These are phyloP conservation scores for Pisolithus marmoratus DNA, from an alignment of 768 basidiomycete species.

Conservation along the genomic window DNA sequence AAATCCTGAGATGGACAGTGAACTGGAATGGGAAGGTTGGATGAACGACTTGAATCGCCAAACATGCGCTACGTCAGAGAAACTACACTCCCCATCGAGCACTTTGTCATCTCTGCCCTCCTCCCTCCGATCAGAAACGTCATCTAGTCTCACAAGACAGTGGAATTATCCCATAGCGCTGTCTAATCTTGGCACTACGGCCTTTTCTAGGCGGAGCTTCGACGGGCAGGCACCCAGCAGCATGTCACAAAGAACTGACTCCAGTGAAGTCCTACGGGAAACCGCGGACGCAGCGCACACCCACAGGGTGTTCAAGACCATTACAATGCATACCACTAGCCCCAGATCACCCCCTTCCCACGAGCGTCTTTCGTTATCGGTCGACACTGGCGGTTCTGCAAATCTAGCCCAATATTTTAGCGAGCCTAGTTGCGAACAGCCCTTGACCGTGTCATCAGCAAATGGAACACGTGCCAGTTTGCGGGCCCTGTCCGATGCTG, in stretches of 20 bases:
- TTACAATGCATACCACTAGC: constrained; percentile 17
- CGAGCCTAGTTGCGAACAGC: not conserved
- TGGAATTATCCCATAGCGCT: constrained; percentile 10
- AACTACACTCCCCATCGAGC: not conserved
- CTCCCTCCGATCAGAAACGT: constrained; percentile 24
- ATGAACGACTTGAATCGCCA: constrained; percentile 48
- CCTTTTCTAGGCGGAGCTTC: not conserved
- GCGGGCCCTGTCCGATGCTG: constrained; percentile 1
- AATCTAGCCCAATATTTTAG: constrained; percentile 7
- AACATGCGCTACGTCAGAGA: constrained; percentile 12
- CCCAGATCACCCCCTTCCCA: not conserved
- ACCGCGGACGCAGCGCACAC: constrained; percentile 3
- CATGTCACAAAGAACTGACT: constrained; percentile 8
- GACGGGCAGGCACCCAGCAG: not conserved
- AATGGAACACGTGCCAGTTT: not conserved
- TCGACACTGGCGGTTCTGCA: constrained; percentile 7
- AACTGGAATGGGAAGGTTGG: constrained; percentile 68
- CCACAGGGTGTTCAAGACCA: constrained; percentile 6
- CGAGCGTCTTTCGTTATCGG: constrained; percentile 24
- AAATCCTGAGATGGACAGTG: constrained; percentile 28
- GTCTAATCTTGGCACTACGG: not conserved
- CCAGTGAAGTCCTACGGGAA: not conserved
- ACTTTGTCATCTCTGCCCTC: constrained; percentile 16
- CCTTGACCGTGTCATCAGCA: not conserved
- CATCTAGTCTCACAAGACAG: constrained; percentile 16